These are phyloP conservation scores for Penicillium atrosanguineum DNA, from an alignment of 495 filamentous ascomycete genomes.

Conservation along the genomic window DNA sequence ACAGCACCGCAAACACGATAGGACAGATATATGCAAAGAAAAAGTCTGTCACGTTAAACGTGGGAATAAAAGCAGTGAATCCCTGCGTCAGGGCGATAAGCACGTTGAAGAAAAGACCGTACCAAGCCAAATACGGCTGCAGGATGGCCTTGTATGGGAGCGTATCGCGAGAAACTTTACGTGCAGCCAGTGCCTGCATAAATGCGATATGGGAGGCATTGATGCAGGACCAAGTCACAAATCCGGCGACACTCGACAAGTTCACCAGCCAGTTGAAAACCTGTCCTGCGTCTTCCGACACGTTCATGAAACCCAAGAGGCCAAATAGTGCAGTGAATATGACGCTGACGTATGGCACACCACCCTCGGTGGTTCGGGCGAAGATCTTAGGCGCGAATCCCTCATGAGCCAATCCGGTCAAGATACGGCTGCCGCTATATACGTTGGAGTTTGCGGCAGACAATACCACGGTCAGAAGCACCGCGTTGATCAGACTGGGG, in stretches of 20 bases:
- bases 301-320: slow-evolving; percentile 50
- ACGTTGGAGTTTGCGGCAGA: slow-evolving; percentile 76
- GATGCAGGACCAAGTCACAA: slow-evolving; percentile 61
- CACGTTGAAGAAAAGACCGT: slow-evolving; percentile 56
- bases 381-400: slow-evolving; percentile 58
- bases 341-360: slow-evolving; percentile 51
- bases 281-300: slow-evolving; percentile 31
- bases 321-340: slow-evolving; percentile 44
- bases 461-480: slow-evolving; percentile 65
- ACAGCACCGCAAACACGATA: slow-evolving; percentile 52
- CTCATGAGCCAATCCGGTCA: slow-evolving; percentile 59
- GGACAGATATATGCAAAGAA: slow-evolving; percentile 55
- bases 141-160: slow-evolving; percentile 54
- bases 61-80: slow-evolving; percentile 59
- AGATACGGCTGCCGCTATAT: slow-evolving; percentile 66
- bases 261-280: slow-evolving; percentile 56
- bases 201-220: slow-evolving; percentile 57
- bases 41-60: slow-evolving; percentile 50
- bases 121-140: slow-evolving; percentile 53
- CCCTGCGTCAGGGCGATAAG: slow-evolving; percentile 62
- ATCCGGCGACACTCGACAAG: slow-evolving; percentile 58
- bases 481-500: slow-evolving; percentile 73
- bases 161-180: slow-evolving; percentile 45
- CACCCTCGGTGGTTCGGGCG: slow-evolving; percentile 39
- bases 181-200: slow-evolving; percentile 49